Evolutionary conservation across 2,329 filamentous ascomycete genomes (phyloP).

Genomic region (Hirsutella thompsonii): DNA sequence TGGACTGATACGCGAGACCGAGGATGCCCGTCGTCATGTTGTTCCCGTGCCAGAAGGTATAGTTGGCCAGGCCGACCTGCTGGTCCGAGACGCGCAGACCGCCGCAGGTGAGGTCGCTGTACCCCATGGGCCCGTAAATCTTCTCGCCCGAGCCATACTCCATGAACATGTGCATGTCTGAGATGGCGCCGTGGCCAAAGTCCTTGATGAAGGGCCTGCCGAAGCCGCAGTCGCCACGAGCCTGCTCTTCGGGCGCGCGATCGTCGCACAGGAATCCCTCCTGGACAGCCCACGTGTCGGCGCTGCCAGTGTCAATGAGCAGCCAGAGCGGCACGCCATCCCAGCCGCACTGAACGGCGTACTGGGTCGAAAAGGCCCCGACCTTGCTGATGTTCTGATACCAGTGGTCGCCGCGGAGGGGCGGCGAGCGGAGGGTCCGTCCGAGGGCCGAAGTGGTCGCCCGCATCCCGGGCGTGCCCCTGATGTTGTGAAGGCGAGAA

Average conservation of each 20-base stretch:
- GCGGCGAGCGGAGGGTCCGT: slow-evolving; percentile 3
- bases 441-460: slow-evolving; percentile 17
- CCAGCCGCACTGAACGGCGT: slow-evolving; percentile 27
- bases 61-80: slow-evolving; percentile 34
- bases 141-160: slow-evolving; percentile 35
- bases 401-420: slow-evolving; percentile 8
- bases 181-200: slow-evolving; percentile 26
- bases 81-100: slow-evolving; percentile 30
- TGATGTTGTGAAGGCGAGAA: slow-evolving; percentile 21
- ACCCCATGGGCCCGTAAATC: slow-evolving; percentile 32
- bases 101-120: slow-evolving; percentile 30
- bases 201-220: slow-evolving; percentile 22
- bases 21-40: slow-evolving; percentile 38
- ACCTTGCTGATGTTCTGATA: slow-evolving; percentile 26
- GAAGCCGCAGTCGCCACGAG: slow-evolving; percentile 24
- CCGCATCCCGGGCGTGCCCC: slow-evolving; percentile 8
- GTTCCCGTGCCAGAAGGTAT: slow-evolving; percentile 37
- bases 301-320: slow-evolving; percentile 36
- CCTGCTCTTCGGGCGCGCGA: slow-evolving; percentile 14
- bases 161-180: slow-evolving; percentile 31
- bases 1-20: slow-evolving; percentile 35
- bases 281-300: slow-evolving; percentile 36
- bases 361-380: slow-evolving; percentile 26
- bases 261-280: slow-evolving; percentile 28
- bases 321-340: slow-evolving; percentile 25